Conservation (phyloP, 441 rosid genomes). For the Daphne laureola region DNA sequence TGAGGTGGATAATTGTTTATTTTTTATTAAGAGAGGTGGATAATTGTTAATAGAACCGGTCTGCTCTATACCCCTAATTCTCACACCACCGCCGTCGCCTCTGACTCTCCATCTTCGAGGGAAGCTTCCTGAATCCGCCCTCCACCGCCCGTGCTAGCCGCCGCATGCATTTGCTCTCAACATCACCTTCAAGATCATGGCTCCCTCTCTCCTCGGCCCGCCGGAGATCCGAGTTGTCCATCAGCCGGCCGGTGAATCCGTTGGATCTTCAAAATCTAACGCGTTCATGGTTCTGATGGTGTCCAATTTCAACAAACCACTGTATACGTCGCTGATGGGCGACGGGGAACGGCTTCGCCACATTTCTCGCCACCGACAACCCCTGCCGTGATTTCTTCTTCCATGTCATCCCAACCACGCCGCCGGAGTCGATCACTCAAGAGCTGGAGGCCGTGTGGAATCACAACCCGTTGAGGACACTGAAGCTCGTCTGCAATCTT, state of each 20-base stretch:
- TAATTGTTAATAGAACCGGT: no score
- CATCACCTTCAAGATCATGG: slow-evolving; percentile 10
- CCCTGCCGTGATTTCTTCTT: slow-evolving; percentile 44
- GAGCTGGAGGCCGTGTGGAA: slow-evolving; percentile 29
- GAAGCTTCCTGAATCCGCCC: slow-evolving; percentile 5
- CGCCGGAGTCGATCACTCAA: slow-evolving; percentile 12
- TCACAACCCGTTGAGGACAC: slow-evolving; percentile 35
- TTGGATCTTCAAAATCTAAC: not conserved
- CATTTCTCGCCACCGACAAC: slow-evolving; percentile 25
- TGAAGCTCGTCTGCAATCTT: slow-evolving; percentile 42
- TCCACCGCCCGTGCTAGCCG: not conserved
- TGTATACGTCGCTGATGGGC: slow-evolving; percentile 18
- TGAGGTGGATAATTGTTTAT: no score
- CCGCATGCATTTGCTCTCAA: slow-evolving; percentile 5
- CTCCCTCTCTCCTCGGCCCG: slow-evolving; percentile 35
- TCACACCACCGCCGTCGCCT: no score
- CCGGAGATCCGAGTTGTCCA: slow-evolving; percentile 26
- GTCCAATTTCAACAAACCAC: slow-evolving; percentile 25
- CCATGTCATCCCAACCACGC: slow-evolving; percentile 33
- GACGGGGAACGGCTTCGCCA: slow-evolving; percentile 26
- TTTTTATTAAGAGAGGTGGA: no score
- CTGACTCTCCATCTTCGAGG: slow-evolving; percentile 5
- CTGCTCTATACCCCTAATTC: no score
- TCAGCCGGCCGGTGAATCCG: not conserved
- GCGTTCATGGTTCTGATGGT: slow-evolving; percentile 36